These are phyloP conservation scores for Spizellomyces punctatus DNA, from an alignment of 192 early-diverging fungal genomes.

Conservation along the genomic window DNA sequence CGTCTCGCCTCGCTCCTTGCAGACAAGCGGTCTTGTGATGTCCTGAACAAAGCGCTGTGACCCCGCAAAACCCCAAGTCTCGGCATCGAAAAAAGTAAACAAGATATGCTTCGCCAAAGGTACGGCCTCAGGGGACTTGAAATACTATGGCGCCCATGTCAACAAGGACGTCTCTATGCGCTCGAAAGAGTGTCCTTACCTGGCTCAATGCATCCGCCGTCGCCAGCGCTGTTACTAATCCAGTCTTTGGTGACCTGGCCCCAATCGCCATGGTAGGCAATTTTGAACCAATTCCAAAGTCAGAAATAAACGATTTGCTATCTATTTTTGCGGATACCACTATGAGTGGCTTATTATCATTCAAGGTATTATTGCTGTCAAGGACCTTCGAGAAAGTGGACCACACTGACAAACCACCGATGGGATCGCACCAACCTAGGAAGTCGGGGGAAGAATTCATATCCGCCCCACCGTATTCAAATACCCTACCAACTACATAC, in stretches of 20 bases:
- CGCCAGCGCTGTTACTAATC: constrained; percentile 65
- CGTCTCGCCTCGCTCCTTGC: constrained; percentile 47
- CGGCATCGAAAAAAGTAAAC: constrained; percentile 74
- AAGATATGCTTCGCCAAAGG: constrained; percentile 68
- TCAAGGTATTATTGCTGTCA: constrained; percentile 41
- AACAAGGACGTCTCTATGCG: too few relatives aligned
- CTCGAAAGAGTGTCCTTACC: constrained; percentile 39
- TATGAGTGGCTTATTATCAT: constrained; percentile 68
- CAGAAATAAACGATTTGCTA: constrained; percentile 66
- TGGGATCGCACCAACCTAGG: constrained; percentile 64
- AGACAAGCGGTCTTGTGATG: constrained; percentile 57
- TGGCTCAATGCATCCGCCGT: constrained; percentile 71
- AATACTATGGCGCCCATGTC: constrained; percentile 1
- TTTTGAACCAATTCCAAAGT: constrained; percentile 26
- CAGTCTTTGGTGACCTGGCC: constrained; percentile 56
- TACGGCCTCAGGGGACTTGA: constrained; percentile 21
- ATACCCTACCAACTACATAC: constrained; percentile 31
- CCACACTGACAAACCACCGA: constrained; percentile 72
- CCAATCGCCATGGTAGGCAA: constrained; percentile 48
- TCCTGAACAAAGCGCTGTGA: constrained; percentile 82
- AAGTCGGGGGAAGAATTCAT: not conserved
- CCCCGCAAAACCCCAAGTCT: constrained; percentile 77
- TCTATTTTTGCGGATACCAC: constrained; percentile 69
- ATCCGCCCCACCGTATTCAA: not conserved
- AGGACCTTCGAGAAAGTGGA: constrained; percentile 54